Percentiles rank a stretch among this genome's conserved stretches.
Conservation (phyloP, 2,329 filamentous ascomycete genomes). For the Lachnellula occidentalis region DNA sequence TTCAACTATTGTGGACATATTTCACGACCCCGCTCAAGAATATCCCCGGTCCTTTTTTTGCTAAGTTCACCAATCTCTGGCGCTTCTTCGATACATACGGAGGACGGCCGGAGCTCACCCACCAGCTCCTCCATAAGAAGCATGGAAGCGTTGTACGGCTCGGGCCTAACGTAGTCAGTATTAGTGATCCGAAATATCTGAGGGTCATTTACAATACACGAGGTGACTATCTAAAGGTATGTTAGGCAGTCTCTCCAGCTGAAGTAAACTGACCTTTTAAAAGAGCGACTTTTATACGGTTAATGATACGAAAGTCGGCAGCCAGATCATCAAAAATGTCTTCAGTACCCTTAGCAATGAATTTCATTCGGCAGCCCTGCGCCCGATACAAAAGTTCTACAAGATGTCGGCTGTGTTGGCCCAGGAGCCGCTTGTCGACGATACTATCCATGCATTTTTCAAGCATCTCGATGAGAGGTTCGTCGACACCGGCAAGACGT, state of each 20-base stretch:
- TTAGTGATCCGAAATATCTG: conserved; percentile 20
- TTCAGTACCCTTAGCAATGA: conserved; percentile 21
- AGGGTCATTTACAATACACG: conserved; percentile 14
- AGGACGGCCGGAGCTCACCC: conserved; percentile 15
- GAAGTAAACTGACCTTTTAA: background rate
- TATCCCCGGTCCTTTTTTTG: conserved; percentile 26
- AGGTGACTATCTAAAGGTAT: conserved; percentile 19
- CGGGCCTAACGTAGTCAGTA: conserved; percentile 25
- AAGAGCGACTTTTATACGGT: conserved; percentile 22
- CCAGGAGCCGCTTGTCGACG: conserved; percentile 29
- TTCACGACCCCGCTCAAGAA: conserved; percentile 12
- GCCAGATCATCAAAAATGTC: conserved; percentile 13
- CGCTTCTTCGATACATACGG: conserved; percentile 17
- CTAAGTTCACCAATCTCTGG: conserved; percentile 27
- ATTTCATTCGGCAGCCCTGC: conserved; percentile 9
- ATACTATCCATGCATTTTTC: conserved; percentile 31
- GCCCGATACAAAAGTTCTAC: conserved; percentile 29
- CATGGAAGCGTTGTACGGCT: conserved; percentile 22
- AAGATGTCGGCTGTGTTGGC: conserved; percentile 11
- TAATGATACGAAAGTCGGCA: conserved; percentile 18
- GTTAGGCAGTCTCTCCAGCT: background rate
- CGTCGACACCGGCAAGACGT: conserved; percentile 28
- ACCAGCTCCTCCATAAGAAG: conserved; percentile 18
- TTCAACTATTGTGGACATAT: conserved; percentile 3
- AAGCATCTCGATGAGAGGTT: conserved; percentile 32